Evolutionary conservation across 202 grass and related monocot genomes (phyloP).

Genomic region (Alloteropsis angusta): DNA sequence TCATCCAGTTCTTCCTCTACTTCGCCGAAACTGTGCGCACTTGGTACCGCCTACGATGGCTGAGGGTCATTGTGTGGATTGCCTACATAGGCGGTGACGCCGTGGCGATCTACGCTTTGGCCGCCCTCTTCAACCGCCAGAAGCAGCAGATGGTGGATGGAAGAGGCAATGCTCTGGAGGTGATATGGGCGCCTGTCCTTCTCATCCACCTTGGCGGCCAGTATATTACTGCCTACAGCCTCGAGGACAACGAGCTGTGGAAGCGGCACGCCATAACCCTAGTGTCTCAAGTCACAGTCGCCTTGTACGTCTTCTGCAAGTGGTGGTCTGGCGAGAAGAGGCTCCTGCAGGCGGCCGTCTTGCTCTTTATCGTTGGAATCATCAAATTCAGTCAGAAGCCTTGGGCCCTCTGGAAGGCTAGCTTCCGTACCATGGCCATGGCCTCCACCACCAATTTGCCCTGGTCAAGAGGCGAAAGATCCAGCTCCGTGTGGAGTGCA

Average conservation of each 20-base stretch:
- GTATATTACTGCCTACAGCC: background rate
- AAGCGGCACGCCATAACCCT: background rate
- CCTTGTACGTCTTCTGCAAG: background rate
- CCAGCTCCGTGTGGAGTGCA: too few species aligned
- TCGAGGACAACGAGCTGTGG: background rate
- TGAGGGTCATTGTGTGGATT: background rate
- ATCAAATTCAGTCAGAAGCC: background rate
- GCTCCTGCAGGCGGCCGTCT: background rate
- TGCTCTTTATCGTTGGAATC: background rate
- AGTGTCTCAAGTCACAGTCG: background rate
- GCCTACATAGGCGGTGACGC: background rate
- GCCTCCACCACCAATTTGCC: background rate
- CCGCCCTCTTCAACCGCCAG: background rate
- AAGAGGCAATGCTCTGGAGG: background rate
- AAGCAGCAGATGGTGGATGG: background rate
- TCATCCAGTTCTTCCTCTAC: background rate
- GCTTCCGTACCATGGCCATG: background rate
- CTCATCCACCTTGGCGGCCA: background rate
- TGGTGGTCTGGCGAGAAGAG: background rate
- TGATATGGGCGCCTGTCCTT: background rate
- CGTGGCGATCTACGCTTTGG: background rate
- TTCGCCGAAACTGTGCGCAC: background rate
- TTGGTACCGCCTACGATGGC: background rate
- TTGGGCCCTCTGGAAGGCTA: background rate
- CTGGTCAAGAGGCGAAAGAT: too few species aligned